Evolutionary conservation across 2,329 filamentous ascomycete genomes (phyloP), one percentile per base, ranked within the genome.

Genomic region (Neospermospora avenae): DNA sequence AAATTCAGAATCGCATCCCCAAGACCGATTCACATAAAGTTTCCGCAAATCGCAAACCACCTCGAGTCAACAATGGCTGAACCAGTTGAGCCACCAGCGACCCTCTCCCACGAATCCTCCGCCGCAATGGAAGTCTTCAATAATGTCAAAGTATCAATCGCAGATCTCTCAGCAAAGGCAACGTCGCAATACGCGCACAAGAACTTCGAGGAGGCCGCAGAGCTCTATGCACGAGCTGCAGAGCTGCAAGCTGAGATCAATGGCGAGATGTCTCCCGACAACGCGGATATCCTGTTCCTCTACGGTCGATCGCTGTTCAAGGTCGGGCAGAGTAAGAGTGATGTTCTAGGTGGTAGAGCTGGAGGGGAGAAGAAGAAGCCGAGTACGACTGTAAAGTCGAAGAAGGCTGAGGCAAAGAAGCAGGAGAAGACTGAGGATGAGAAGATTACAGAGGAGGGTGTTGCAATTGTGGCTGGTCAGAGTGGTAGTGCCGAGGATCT

Each of bases 241-340:
- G 90, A 96, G 74, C 83, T 97, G 63, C 95, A 99, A 77, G 91
- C 90, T 60, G 85, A 91, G 74, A 80, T 97, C 74, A 95, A 97
- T 74, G 95, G 93, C 74, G 95, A 98, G 76, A 90, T 96, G 82
- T 86, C 86, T 16, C 86, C 90, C 3, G 87, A 91, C 60, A 99
- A 99, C 70, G 93, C 93, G 54, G 93, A 98, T 73, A 84, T 99
- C 49, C 84, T 98, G 20, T 99, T 96, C 75, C 84, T 92, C 65
- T 99, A 99, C 76, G 95, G 95, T 14, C 90, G 93, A 72, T 91
- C 91, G 59, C 79, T 99, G 20, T 98, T 96, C 81, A 93, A 93
- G 74, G 89, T 98, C 62, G 95, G 93, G 31, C 90, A 98, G 74
- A 88, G 86, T 74, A 96, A 96, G 76, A 97, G 92, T 72, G 93